Conservation (phyloP, 148 eudicot species). For the Talinum fruticosum region DNA sequence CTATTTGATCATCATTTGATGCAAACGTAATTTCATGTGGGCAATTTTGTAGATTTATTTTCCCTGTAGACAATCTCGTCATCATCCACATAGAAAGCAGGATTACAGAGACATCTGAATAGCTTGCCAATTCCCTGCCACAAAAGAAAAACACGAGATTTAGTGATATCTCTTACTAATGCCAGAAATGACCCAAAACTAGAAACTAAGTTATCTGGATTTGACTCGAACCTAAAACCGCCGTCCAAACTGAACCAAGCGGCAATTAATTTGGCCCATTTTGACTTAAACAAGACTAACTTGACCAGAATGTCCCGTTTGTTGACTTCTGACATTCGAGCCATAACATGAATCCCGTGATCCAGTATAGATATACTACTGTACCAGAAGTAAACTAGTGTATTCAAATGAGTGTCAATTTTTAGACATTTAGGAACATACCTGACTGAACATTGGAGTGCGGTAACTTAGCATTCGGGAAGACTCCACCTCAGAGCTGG, state of each 20-base stretch:
- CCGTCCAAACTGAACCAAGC: too few relatives aligned
- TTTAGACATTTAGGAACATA: slow-evolving; percentile 21
- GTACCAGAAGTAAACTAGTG: not conserved
- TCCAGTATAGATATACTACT: too few relatives aligned
- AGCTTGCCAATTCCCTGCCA: slow-evolving; percentile 83
- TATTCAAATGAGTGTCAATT: not conserved
- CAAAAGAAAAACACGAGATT: not conserved
- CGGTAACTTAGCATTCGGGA: slow-evolving; percentile 61
- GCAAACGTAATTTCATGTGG: not conserved
- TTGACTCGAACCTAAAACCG: too few relatives aligned
- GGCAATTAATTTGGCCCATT: too few relatives aligned
- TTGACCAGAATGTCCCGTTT: too few relatives aligned
- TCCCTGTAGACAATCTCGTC: slow-evolving; percentile 81
- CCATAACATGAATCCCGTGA: too few relatives aligned
- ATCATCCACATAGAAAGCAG: slow-evolving; percentile 84
- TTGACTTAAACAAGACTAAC: too few relatives aligned
- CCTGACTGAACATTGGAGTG: slow-evolving; percentile 82
- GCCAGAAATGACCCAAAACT: not conserved
- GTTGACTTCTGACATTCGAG: too few relatives aligned
- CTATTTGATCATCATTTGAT: not conserved
- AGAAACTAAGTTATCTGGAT: too few relatives aligned
- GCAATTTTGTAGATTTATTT: slow-evolving; percentile 35
- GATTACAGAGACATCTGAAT: slow-evolving; percentile 88
- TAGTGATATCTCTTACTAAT: not conserved
- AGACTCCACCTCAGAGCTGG: slow-evolving; percentile 75